Evolutionary conservation across 805 yeast genomes (phyloP).

Genomic region (Saccharomycopsis babjevae): DNA sequence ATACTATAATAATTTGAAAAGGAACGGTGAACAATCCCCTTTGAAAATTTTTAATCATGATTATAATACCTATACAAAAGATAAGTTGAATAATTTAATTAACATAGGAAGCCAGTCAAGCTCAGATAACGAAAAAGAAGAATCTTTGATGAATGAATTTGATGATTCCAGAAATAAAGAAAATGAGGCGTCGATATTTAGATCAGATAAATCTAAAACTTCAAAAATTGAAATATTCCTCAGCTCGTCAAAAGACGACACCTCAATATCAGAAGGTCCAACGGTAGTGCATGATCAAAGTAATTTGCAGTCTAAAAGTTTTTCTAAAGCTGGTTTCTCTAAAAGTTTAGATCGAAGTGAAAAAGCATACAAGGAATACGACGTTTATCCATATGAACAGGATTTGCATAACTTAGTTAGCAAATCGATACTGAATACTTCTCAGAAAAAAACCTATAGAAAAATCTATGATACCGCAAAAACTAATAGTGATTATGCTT

Average conservation of each 20-base stretch:
- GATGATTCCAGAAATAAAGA: neutral
- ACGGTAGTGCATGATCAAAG: neutral
- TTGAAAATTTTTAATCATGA: conserved; percentile 15
- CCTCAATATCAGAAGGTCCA: neutral
- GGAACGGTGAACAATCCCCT: conserved; percentile 16
- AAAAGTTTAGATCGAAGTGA: neutral
- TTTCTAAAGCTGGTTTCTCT: neutral
- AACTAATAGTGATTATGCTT: neutral
- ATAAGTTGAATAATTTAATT: conserved; percentile 14
- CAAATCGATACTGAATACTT: neutral
- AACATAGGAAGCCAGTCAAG: neutral
- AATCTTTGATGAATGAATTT: neutral
- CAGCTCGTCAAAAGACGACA: neutral
- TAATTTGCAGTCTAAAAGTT: neutral
- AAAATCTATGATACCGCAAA: neutral
- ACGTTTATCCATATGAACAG: neutral
- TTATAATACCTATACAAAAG: conserved; percentile 17
- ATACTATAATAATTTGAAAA: neutral
- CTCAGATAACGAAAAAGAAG: neutral
- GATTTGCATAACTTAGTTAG: neutral
- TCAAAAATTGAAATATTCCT: neutral
- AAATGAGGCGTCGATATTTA: neutral
- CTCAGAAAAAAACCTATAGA: neutral
- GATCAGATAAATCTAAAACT: neutral
- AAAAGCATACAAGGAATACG: neutral